Percentiles rank a stretch among this genome's conserved stretches.
Conservation (phyloP, 2,329 filamentous ascomycete genomes). For the Colletotrichum paranaense region DNA sequence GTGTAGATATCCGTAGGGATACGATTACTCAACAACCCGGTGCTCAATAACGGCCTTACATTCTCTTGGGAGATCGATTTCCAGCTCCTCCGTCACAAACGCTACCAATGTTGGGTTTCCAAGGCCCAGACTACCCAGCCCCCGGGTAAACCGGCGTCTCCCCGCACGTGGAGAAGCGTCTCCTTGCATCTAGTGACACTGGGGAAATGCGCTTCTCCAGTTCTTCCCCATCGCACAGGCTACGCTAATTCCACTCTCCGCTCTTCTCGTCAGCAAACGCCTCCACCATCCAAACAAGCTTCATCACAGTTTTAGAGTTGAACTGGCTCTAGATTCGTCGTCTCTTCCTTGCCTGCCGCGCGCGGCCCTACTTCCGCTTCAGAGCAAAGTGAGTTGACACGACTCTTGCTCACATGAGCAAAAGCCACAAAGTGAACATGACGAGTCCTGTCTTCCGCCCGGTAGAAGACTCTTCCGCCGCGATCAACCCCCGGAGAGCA, state of each 20-base stretch:
- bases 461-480: conserved; percentile 27
- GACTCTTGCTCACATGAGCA: background rate
- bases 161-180: background rate
- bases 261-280: background rate
- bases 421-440: background rate
- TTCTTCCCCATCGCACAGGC: background rate
- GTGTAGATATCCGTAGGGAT: background rate
- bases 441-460: background rate
- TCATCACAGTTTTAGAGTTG: background rate
- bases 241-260: background rate
- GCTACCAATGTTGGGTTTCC: background rate
- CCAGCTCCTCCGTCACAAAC: background rate
- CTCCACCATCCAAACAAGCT: background rate
- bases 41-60: background rate
- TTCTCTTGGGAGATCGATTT: background rate
- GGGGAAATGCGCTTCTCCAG: background rate
- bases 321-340: background rate
- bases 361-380: background rate
- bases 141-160: background rate
- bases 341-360: background rate
- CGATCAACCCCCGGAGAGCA: background rate
- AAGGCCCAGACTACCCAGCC: background rate
- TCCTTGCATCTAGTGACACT: background rate
- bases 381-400: background rate
- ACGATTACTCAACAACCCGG: background rate